Evolutionary conservation across 257 asterid genomes (phyloP), one percentile per base, ranked within the genome.

Genomic region (Forsythia viridissima): DNA sequence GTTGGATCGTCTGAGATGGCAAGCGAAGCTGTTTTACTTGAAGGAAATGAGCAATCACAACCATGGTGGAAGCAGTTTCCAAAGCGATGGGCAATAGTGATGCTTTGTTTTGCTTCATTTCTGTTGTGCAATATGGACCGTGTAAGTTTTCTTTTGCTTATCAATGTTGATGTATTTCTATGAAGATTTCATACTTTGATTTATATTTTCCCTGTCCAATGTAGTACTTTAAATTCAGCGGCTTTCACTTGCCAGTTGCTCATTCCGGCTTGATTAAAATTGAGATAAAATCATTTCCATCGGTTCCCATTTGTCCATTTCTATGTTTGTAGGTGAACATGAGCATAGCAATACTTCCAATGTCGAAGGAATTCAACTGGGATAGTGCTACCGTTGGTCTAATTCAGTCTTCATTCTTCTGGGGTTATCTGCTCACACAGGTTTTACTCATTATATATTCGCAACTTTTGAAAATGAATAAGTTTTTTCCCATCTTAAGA

Each of bases 391-490:
- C 99, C 18, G 99, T 96, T 84, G 99, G 99, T 70, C 90, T 96
- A 59, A 96, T 93, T 79, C 99, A 96, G 83, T 96, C 99, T 43
- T 96, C 98, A 68, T 96, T 95, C 88, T 96, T 96, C 93, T 96
- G 99, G 99, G 99, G 99, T 80, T 96, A 96, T 84, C 90, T 96
- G 82, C 93, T 96, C 72, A 96, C 99, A 36, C 99, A 96, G 97
- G 99, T 95, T 66, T 69, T 79, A 68, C 30, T 80, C 85, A 40
- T 73, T 66, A 73, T 65, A 59, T 78, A 73, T 36, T 76, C 20
- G 52, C 69, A 21, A 13, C 80, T 46, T 36, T 75, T 46, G 43
- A 70, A 59, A 75, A 63, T 77, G 68, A 82, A 59, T 59, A 41
- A 63, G 30, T 37, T 2, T 59, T 51, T 76, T 40, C 66, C 80